These are phyloP conservation scores for Exobasidium cylindrosporum DNA, from an alignment of 1,284 basidiomycete species.

Conservation along the genomic window DNA sequence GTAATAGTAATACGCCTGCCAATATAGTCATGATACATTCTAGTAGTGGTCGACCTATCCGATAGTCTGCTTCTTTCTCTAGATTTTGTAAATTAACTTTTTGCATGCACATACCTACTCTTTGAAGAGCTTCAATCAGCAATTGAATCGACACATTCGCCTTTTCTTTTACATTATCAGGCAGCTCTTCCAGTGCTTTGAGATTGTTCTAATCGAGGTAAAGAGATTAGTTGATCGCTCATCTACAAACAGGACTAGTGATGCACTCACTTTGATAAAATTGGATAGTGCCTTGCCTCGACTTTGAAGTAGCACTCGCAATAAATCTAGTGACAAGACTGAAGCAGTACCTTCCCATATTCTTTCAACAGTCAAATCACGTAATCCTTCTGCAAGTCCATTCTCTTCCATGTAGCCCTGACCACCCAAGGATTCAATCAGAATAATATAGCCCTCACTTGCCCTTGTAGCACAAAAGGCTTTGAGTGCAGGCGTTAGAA, in stretches of 20 bases:
- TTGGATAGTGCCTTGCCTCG: constrained; percentile 54
- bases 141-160: neutral
- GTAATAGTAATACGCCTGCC: constrained; percentile 24
- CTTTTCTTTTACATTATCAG: neutral
- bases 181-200: constrained; percentile 19
- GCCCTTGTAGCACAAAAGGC: constrained; percentile 70
- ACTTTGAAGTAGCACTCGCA: constrained; percentile 60
- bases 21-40: constrained; percentile 30
- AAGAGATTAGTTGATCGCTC: no score
- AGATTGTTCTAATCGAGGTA: constrained; percentile 8
- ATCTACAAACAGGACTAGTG: constrained; percentile 10
- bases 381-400: constrained; percentile 58
- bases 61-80: constrained; percentile 14
- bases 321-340: constrained; percentile 68
- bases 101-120: neutral
- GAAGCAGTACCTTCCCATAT: constrained; percentile 71
- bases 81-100: neutral
- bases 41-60: constrained; percentile 26
- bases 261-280: constrained; percentile 56
- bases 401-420: constrained; percentile 81
- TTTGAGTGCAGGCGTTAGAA: constrained; percentile 71
- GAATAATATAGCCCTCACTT: constrained; percentile 67
- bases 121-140: neutral
- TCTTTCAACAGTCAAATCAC: constrained; percentile 70
- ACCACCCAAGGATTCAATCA: constrained; percentile 72